Conservation (phyloP, 2,329 filamentous ascomycete genomes). For the Stagonosporopsis tanaceti region DNA sequence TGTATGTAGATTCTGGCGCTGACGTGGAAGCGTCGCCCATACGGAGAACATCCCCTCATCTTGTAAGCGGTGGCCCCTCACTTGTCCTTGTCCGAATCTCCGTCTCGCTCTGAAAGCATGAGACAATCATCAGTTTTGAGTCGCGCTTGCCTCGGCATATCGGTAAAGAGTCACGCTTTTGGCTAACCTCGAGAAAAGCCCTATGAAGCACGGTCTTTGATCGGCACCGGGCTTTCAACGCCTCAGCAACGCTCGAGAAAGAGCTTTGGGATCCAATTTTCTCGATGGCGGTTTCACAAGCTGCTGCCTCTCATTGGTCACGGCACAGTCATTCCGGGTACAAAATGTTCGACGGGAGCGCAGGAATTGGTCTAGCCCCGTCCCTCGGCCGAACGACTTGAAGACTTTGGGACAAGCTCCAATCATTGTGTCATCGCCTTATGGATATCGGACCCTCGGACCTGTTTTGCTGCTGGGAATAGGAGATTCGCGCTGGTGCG, state of each 20-base stretch:
- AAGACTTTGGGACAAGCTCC: conserved; percentile 16
- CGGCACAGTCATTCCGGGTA: background rate
- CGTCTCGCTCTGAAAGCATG: conserved; percentile 10
- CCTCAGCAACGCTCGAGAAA: conserved; percentile 15
- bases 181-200: conserved; percentile 9
- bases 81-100: conserved; percentile 2
- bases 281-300: conserved; percentile 8
- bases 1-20: conserved; percentile 1
- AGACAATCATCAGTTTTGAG: background rate
- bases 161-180: conserved; percentile 7
- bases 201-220: conserved; percentile 8
- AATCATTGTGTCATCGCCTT: conserved; percentile 18
- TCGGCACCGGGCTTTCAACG: conserved; percentile 11
- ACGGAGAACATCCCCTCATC: background rate
- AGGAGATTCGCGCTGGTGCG: conserved; percentile 13
- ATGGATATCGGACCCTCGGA: conserved; percentile 7
- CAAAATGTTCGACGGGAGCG: background rate
- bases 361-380: conserved; percentile 5
- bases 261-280: conserved; percentile 10
- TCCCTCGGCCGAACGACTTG: conserved; percentile 16
- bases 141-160: conserved; percentile 18
- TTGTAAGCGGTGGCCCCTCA: conserved; percentile 4
- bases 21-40: background rate
- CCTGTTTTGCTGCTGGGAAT: conserved; percentile 9
- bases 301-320: conserved; percentile 7